Evolutionary conservation across 176 grass and related monocot species (phyloP).

Genomic region (Coix lacrymajobi): DNA sequence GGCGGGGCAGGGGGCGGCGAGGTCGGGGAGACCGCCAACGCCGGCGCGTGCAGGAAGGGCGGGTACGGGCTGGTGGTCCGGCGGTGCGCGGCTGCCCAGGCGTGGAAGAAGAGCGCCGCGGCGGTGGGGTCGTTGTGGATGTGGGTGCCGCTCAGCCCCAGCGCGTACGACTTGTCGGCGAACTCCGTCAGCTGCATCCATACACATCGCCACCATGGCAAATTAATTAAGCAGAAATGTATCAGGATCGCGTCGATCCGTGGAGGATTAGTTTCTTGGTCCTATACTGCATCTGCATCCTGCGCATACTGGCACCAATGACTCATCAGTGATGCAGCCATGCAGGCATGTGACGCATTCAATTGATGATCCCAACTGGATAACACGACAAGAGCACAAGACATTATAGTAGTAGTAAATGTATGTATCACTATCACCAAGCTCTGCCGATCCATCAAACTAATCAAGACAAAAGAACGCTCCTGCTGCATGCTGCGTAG

Average conservation of each 20-base stretch:
- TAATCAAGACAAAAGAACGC: not conserved
- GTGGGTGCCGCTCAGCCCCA: constrained; percentile 76
- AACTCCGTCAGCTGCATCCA: constrained; percentile 70
- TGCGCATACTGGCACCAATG: not conserved
- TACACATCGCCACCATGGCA: not conserved
- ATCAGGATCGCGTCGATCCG: not conserved
- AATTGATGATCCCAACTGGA: not conserved
- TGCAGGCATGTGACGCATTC: constrained; percentile 19
- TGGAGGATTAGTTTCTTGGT: too few species aligned
- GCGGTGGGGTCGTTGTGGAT: constrained; percentile 73
- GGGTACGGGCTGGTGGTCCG: constrained; percentile 35
- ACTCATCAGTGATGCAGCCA: not conserved
- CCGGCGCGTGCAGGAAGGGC: constrained; percentile 66
- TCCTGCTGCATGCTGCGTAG: not conserved
- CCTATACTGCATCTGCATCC: not conserved
- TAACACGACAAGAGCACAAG: not conserved
- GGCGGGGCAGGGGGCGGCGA: not conserved
- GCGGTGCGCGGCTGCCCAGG: constrained; percentile 72
- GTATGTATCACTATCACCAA: not conserved
- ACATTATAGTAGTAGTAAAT: not conserved
- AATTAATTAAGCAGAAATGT: not conserved
- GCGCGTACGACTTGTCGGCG: constrained; percentile 58
- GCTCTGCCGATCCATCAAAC: not conserved
- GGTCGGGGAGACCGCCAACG: constrained; percentile 28
- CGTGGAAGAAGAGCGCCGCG: constrained; percentile 49